A percentile compares a stretch with the other conserved stretches of the same genome.
Conservation (phyloP, 163 green algal genomes). For the Scenedesmus sp. region DNA sequence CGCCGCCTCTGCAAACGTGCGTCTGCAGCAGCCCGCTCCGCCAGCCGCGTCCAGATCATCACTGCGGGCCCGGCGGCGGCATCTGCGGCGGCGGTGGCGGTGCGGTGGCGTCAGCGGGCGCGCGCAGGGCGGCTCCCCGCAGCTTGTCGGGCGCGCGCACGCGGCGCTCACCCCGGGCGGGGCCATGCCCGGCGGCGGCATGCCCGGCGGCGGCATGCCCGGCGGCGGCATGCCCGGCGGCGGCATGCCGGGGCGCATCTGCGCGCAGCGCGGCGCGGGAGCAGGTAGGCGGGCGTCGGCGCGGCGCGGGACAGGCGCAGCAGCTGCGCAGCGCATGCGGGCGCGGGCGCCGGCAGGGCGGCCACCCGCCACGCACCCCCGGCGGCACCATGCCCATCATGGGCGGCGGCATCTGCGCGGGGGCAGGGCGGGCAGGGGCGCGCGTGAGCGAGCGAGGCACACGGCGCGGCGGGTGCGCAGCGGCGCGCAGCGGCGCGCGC, state of each 20-base stretch:
- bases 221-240: conserved; percentile 70
- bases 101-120: too few relatives aligned
- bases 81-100: too few relatives aligned
- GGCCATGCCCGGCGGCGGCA: too few relatives aligned
- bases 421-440: neutral
- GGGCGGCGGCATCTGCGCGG: conserved; percentile 36
- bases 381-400: conserved; percentile 23
- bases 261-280: conserved; percentile 14
- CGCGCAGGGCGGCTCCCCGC: too few relatives aligned
- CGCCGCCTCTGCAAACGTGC: too few relatives aligned
- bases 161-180: too few relatives aligned
- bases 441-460: neutral
- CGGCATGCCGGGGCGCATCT: conserved; percentile 49
- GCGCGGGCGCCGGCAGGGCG: neutral
- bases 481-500: neutral
- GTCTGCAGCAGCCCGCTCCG: too few relatives aligned
- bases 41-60: too few relatives aligned
- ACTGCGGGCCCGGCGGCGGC: too few relatives aligned
- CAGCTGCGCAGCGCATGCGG: neutral
- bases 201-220: too few relatives aligned
- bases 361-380: conserved; percentile 5
- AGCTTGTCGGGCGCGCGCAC: too few relatives aligned
- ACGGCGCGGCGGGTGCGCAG: neutral
- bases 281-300: neutral
- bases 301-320: too few relatives aligned